Conservation (phyloP, 139 green algal genomes). For the Zygnema cylindricum region DNA sequence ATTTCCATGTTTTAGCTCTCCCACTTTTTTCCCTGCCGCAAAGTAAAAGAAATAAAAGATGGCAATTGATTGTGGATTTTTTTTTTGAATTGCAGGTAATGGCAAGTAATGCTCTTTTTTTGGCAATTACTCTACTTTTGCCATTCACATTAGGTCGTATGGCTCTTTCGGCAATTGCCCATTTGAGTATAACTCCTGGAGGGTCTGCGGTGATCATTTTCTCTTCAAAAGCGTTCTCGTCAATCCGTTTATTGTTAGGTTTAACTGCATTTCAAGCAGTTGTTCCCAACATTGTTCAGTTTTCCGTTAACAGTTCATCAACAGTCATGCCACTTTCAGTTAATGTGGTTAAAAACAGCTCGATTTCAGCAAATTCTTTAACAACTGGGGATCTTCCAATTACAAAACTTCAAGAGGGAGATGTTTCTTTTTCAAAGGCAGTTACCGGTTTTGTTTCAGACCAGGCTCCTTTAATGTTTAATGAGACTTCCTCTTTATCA, state of each 20-base stretch:
- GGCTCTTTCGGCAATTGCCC: neutral
- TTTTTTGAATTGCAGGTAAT: slow-evolving; percentile 44
- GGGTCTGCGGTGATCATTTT: neutral
- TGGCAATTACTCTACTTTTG: slow-evolving; percentile 56
- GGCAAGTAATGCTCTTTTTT: slow-evolving; percentile 63
- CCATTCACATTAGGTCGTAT: slow-evolving; percentile 64
- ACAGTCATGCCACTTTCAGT: neutral
- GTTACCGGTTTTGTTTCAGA: too few relatives aligned
- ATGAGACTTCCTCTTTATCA: too few relatives aligned
- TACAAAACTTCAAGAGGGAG: neutral
- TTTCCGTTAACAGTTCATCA: neutral
- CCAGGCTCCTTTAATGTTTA: too few relatives aligned
- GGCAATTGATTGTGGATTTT: too few relatives aligned
- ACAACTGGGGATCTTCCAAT: neutral
- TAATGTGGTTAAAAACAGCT: neutral
- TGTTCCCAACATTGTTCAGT: neutral
- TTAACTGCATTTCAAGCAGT: neutral
- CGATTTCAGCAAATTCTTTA: neutral
- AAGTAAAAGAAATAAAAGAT: too few relatives aligned
- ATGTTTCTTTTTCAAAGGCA: neutral
- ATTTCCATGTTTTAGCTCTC: too few relatives aligned
- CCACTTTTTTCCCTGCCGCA: too few relatives aligned
- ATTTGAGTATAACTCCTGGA: slow-evolving; percentile 8
- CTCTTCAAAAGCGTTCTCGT: neutral
- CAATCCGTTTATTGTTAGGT: neutral